Base-by-base conservation (phyloP, 305 asterid genomes). In the Vinca major region DNA sequence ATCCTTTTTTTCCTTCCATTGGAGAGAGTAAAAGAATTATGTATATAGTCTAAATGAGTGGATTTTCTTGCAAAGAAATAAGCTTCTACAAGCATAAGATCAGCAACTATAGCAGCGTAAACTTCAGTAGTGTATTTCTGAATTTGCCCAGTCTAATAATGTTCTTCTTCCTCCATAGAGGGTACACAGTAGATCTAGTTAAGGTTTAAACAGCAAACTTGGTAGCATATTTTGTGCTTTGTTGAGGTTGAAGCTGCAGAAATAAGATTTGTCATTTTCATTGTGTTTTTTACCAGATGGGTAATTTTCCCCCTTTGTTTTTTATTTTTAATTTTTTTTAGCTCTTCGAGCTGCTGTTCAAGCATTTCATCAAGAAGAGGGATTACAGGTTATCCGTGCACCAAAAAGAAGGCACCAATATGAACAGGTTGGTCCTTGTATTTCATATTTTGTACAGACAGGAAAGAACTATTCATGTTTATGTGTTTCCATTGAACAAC, bases 401-500 rank as follows among this genome's bases (percentile, higher is more conserved):
- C 33, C 33, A 26, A 26, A 26, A 26, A 26, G 33, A 26, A 26
- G 33, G 33, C 1, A 26, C 33, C 33, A 1, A 26, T 26, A 26
- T 26, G 33, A 26, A 26, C 33, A 26, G 33, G 33, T 26, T 26
- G 33, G 33, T 26, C 33, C 0, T 26, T 26, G 33, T 26, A 0
- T 26, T 26, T 26, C 33, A 26, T 26, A 26, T 26, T 26, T 26
- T 26, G 33, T 26, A 26, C 33, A 0, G 33, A 26, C 33, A 26
- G 5, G 68, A 58, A 58, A 64, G n/a, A n/a, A 20, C 20, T 45
- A 62, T 33, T n/a, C 56, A 37, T 60, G 67, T 37, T 54, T 50
- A 68, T 20, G 11, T 63, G 62, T 62, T 71, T 39, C 33, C 33
- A 1, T 26, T 66, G n/a, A n/a, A n/a, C n/a, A n/a, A n/a, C n/a